phyloP scores from a whole-genome alignment of 1,284 basidiomycete species.

The Limonomyces culmigenus region DNA sequence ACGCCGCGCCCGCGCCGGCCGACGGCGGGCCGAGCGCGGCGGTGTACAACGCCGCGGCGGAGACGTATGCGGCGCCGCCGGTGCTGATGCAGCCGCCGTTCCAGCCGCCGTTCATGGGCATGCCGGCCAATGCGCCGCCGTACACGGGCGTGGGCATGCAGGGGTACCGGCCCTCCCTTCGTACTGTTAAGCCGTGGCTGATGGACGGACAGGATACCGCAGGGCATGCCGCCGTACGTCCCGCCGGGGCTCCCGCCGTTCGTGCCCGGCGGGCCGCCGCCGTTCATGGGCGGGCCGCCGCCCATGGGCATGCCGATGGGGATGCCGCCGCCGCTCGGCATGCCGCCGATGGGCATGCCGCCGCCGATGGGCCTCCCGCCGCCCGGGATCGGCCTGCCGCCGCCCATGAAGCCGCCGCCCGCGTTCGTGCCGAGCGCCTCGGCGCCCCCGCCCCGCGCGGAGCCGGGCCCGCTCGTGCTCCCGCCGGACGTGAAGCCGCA shows the following conservation, averaged over 20 bases:
- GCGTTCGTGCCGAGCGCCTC: conserved; percentile 14
- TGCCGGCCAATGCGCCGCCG: too few species aligned
- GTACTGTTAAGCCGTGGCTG: conserved; percentile 18
- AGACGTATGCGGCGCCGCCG: conserved; percentile 44
- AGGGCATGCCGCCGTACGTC: conserved; percentile 19
- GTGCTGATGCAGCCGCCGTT: conserved; percentile 17
- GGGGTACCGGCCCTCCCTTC: conserved; percentile 16
- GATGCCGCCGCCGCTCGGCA: conserved; percentile 15
- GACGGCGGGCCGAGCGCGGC: conserved; percentile 23
- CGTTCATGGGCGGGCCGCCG: conserved; percentile 21
- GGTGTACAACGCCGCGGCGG: conserved; percentile 53
- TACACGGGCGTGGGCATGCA: too few species aligned
- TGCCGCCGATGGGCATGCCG: conserved; percentile 13
- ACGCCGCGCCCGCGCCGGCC: conserved; percentile 19
- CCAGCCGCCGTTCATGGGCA: conserved; percentile 5
- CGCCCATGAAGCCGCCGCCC: not conserved
- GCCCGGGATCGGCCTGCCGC: conserved; percentile 8
- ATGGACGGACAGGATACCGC: conserved; percentile 20
- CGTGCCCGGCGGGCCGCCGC: conserved; percentile 18
- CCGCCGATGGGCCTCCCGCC: conserved; percentile 9
- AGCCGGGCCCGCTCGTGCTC: conserved; percentile 23
- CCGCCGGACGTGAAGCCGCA: conserved; percentile 42
- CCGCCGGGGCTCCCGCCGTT: conserved; percentile 17
- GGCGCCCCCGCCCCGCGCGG: conserved; percentile 3
- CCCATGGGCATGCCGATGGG: conserved; percentile 20